Base-by-base conservation (phyloP, 2,329 filamentous ascomycete genomes). In the Sporothrix phasma region DNA sequence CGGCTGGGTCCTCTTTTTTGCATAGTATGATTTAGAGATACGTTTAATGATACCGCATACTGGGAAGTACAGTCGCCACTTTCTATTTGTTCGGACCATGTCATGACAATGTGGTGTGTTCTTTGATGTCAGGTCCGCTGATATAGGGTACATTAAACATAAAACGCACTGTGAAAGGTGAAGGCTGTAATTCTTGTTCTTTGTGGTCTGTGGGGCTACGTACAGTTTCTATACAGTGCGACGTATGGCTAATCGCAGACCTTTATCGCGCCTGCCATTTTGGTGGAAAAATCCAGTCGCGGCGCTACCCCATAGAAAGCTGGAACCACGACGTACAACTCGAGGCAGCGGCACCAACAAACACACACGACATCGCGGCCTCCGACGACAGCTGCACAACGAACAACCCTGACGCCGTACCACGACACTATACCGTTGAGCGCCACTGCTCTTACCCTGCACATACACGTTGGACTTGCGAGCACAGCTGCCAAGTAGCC, bases 161-260 rank as follows among this genome's bases (percentile, higher is more conserved):
- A 34, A 1, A 10, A 34, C 31, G 34, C 34, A 11, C 34, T 8
- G 11, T 37, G 8, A 37, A 5, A n/a, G n/a, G n/a, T n/a, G n/a
- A n/a, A n/a, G n/a, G n/a, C n/a, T n/a, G n/a, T n/a, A n/a, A n/a
- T n/a, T n/a, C n/a, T n/a, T n/a, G n/a, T n/a, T n/a, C n/a, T n/a
- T n/a, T n/a, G n/a, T n/a, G n/a, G n/a, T n/a, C n/a, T n/a, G n/a
- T n/a, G 8, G 15, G 31, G 17, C 2, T 34, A 53, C 47, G 47
- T 37, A 46, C 61, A 10, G 61, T 62, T 26, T n/a, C 1, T 39
- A 17, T 31, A 63, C 61, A 47, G 61, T 63, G 29, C 31, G 29
- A 15, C 8, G 37, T 19, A n/a, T n/a, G n/a, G 13, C 61, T 56
- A 62, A 45, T 46, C 61, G 19, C 41, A 62, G 43, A 61, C 24